Base-by-base conservation (phyloP, 2,329 filamentous ascomycete species). In the Pyricularia sp. region DNA sequence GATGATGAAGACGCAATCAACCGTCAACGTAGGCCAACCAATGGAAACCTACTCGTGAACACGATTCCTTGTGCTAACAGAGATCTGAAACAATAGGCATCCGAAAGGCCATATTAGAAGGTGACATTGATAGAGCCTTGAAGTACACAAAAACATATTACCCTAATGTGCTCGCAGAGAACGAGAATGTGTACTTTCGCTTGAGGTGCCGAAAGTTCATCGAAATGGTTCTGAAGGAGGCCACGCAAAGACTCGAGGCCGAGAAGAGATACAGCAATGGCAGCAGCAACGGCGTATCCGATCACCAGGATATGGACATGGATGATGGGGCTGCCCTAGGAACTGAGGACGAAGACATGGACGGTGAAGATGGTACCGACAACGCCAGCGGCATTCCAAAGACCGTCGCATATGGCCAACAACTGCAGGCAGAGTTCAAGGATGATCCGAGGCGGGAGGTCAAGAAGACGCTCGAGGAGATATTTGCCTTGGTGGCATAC, bases 151-250 rank as follows among this genome's bases (percentile, higher is more conserved):
- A 89, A 66, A 83, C 84, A 14, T 92, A 89, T 75, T 99, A 97
- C 74, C 91, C 92, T 5, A 84, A 86, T 28, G 93, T 98, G 1
- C 84, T 99, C 23, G 84, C 87, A 65, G 86, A 92, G 26, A 93
- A 97, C 75, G 88, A 92, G 68, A 88, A 93, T 68, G 93, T 97
- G 20, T 89, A 94, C 76, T 98, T 99, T 79, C 91, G 90, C 69
- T 82, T 99, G 66, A 88, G 90, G 72, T 97, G 94, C 76, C 89
- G 93, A 70, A 96, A 95, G 76, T 97, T 98, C 77, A 90, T 98
- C 70, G 95, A 99, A 78, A 94, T 99, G 90, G 93, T 97, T 74
- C 87, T 91, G 59, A 86, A 85, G 69, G 89, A 89, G 50, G 88
- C 90, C 2, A 90, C 94, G 73, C 78, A 91, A 23, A 84, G 84